phyloP scores from a whole-genome alignment of 305 asterid genomes.

The Salvia sclarea region DNA sequence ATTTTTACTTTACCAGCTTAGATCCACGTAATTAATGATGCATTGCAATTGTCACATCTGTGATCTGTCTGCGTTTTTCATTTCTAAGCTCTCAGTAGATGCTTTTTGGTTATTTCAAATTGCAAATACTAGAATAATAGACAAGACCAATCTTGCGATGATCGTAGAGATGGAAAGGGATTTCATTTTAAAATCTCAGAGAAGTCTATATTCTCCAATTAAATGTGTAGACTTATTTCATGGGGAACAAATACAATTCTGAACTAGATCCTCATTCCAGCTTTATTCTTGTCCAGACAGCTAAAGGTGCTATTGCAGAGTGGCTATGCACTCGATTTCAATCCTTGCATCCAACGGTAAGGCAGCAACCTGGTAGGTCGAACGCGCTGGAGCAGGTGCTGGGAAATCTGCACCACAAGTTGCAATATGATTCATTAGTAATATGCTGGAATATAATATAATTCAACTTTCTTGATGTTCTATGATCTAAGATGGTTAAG shows the following conservation, averaged over 20 bases:
- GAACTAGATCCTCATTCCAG: background rate
- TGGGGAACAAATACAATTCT: background rate
- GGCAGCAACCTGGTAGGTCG: conserved; percentile 94
- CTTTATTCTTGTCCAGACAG: conserved; percentile 25
- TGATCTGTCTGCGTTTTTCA: background rate
- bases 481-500: background rate
- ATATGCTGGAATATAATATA: background rate
- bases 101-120: background rate
- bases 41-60: no score
- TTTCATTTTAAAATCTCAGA: background rate
- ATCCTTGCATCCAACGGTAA: conserved; percentile 70
- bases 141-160: background rate
- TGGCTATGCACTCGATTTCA: conserved; percentile 58
- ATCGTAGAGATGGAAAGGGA: background rate
- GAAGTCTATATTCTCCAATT: background rate
- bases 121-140: background rate
- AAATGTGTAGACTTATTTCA: conserved; percentile 3
- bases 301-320: conserved; percentile 27
- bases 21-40: no score
- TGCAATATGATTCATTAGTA: background rate
- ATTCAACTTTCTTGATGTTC: background rate
- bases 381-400: conserved; percentile 89
- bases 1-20: no score
- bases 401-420: conserved; percentile 64
- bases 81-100: background rate